phyloP scores from a whole-genome alignment of 2,329 filamentous ascomycete species.

The Calonectria naviculata region DNA sequence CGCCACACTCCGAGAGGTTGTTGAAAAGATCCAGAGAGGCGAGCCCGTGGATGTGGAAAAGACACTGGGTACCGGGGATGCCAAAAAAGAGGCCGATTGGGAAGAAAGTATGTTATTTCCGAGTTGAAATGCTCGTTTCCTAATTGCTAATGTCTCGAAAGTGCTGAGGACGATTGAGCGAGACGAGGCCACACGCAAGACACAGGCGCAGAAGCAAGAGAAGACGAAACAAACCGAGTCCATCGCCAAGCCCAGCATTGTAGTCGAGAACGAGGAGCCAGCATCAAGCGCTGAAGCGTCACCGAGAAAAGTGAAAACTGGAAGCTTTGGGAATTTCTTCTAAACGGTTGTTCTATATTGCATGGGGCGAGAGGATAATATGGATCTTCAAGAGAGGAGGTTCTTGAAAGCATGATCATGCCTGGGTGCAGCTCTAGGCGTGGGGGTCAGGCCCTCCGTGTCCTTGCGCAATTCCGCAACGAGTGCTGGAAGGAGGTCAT shows the following conservation, averaged over 20 bases:
- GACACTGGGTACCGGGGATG: constrained; percentile 81
- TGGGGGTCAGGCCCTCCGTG: constrained; percentile 17
- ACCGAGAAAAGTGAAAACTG: constrained; percentile 39
- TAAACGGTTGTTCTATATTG: constrained; percentile 45
- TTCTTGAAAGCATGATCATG: constrained; percentile 63
- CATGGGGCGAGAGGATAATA: constrained; percentile 27
- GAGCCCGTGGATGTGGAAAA: constrained; percentile 89
- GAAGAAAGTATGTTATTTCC: constrained; percentile 73
- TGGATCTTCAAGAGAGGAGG: constrained; percentile 64
- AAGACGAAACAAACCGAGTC: constrained; percentile 47
- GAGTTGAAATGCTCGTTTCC: neutral
- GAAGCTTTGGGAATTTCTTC: constrained; percentile 61
- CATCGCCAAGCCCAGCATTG: constrained; percentile 17
- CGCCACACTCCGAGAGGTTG: constrained; percentile 77
- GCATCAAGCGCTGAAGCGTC: constrained; percentile 32
- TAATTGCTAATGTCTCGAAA: constrained; percentile 45
- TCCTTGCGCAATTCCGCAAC: constrained; percentile 60
- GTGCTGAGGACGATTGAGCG: constrained; percentile 75
- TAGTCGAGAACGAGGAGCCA: constrained; percentile 23
- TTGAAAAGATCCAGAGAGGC: constrained; percentile 76
- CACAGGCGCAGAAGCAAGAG: constrained; percentile 57
- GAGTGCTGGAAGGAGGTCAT: constrained; percentile 67
- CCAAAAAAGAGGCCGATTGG: constrained; percentile 84
- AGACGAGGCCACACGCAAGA: constrained; percentile 65
- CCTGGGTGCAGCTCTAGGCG: constrained; percentile 24